A percentile compares a stretch with the other conserved stretches of the same genome.
These are phyloP conservation scores for Coemansia javaensis DNA, from an alignment of 192 early-diverging fungal genomes.

Conservation along the genomic window DNA sequence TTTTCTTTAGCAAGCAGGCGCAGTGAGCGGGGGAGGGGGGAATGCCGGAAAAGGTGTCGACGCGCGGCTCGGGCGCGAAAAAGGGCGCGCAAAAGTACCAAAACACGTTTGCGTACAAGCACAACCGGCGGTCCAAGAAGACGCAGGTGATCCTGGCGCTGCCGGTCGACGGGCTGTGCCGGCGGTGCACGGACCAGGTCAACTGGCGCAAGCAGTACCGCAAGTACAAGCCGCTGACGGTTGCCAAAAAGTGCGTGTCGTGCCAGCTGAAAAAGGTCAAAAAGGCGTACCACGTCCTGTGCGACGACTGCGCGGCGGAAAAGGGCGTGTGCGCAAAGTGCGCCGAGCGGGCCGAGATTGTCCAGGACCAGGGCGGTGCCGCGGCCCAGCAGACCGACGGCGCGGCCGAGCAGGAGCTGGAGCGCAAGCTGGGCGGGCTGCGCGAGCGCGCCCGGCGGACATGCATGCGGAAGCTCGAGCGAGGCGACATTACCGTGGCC, in stretches of 20 bases:
- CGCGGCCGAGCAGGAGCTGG: conserved; percentile 70
- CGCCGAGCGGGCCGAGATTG: conserved; percentile 62
- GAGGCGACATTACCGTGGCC: conserved; percentile 60
- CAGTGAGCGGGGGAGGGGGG: background rate
- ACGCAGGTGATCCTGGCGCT: conserved; percentile 68
- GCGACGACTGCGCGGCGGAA: conserved; percentile 72
- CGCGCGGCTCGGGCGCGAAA: conserved; percentile 45
- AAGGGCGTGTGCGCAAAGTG: conserved; percentile 94
- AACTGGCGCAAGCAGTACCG: conserved; percentile 87
- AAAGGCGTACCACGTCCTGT: conserved; percentile 94
- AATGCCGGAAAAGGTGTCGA: conserved; percentile 38
- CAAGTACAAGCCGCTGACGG: conserved; percentile 96
- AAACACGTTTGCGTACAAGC: conserved; percentile 79
- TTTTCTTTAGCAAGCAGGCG: too few species aligned
- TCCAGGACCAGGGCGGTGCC: conserved; percentile 51
- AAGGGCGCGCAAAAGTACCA: conserved; percentile 86
- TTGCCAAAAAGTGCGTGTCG: conserved; percentile 68
- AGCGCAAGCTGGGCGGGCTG: conserved; percentile 65
- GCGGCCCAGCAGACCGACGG: conserved; percentile 62
- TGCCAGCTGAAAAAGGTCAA: conserved; percentile 82
- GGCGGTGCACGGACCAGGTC: conserved; percentile 69
- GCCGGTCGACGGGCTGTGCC: conserved; percentile 77
- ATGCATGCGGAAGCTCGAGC: conserved; percentile 74
- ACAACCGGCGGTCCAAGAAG: conserved; percentile 81
- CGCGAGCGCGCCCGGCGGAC: conserved; percentile 77